Evolutionary conservation across 2,329 filamentous ascomycete genomes (phyloP).

Genomic region (Tolypocladium ovalisporum): DNA sequence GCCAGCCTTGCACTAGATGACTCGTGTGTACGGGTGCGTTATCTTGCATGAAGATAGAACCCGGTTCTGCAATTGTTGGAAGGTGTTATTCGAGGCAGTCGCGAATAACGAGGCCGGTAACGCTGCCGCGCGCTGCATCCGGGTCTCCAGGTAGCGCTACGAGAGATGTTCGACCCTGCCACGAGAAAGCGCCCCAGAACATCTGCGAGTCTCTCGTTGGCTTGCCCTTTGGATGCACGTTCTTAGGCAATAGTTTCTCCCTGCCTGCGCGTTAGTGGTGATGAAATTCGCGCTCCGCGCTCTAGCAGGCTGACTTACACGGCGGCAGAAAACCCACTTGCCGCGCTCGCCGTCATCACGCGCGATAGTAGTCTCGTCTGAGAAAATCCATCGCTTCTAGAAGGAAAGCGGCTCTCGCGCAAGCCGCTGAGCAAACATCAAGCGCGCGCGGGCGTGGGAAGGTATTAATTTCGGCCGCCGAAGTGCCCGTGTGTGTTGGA

Average conservation of each 20-base stretch:
- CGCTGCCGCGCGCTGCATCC: neutral
- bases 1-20: slow-evolving; percentile 1
- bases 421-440: neutral
- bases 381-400: neutral
- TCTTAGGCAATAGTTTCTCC: neutral
- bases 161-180: no score
- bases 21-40: slow-evolving; percentile 3
- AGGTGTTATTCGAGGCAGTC: slow-evolving; percentile 4
- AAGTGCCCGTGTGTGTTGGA: neutral
- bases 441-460: neutral
- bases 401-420: neutral
- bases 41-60: slow-evolving; percentile 5
- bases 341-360: neutral
- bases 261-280: neutral
- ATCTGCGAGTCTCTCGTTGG: neutral
- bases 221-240: neutral
- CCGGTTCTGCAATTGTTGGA: slow-evolving; percentile 4
- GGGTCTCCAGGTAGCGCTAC: neutral
- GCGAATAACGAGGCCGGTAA: slow-evolving; percentile 2
- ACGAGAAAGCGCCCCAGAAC: neutral
- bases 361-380: neutral
- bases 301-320: neutral
- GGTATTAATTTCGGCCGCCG: neutral
- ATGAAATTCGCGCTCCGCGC: neutral
- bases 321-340: neutral